A percentile compares a stretch with the other conserved stretches of the same genome.
phyloP scores from a whole-genome alignment of 441 rosid species.

The Mallotus japonicus region DNA sequence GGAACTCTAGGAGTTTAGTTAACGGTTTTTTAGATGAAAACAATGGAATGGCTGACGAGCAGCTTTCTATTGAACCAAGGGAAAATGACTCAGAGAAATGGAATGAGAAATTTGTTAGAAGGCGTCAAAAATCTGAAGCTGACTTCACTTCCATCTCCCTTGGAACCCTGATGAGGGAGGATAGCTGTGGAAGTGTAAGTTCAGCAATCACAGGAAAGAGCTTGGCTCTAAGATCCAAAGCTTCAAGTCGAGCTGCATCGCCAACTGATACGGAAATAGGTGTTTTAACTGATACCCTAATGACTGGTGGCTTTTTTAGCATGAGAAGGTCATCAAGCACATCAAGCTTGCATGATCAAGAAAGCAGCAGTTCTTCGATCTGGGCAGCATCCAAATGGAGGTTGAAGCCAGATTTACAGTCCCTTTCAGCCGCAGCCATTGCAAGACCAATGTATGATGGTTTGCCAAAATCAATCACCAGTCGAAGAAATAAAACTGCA shows the following conservation, averaged over 20 bases:
- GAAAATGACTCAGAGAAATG: slow-evolving; percentile 38
- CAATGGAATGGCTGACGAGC: slow-evolving; percentile 31
- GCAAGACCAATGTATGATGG: slow-evolving; percentile 66
- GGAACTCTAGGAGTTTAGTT: slow-evolving; percentile 63
- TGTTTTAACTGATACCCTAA: slow-evolving; percentile 29
- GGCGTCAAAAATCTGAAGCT: slow-evolving; percentile 65
- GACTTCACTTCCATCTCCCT: slow-evolving; percentile 32
- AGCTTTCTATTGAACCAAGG: slow-evolving; percentile 20
- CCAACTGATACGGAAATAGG: slow-evolving; percentile 32
- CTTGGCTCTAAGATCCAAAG: slow-evolving; percentile 52
- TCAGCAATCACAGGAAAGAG: slow-evolving; percentile 45
- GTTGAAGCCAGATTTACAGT: slow-evolving; percentile 59
- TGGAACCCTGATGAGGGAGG: slow-evolving; percentile 48
- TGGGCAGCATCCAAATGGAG: slow-evolving; percentile 57
- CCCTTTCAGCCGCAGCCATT: slow-evolving; percentile 55
- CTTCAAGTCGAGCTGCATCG: slow-evolving; percentile 34
- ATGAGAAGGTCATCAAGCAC: slow-evolving; percentile 66
- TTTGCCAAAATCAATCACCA: slow-evolving; percentile 56
- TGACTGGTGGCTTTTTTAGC: slow-evolving; percentile 32
- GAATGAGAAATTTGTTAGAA: slow-evolving; percentile 46
- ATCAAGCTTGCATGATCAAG: slow-evolving; percentile 55
- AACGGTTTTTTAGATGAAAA: slow-evolving; percentile 46
- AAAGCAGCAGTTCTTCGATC: slow-evolving; percentile 36
- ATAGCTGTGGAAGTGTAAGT: slow-evolving; percentile 36
- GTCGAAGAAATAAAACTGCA: slow-evolving; percentile 64